Base-by-base conservation (phyloP, 192 early-diverging fungal species). In the Spizellomyces sp. region DNA sequence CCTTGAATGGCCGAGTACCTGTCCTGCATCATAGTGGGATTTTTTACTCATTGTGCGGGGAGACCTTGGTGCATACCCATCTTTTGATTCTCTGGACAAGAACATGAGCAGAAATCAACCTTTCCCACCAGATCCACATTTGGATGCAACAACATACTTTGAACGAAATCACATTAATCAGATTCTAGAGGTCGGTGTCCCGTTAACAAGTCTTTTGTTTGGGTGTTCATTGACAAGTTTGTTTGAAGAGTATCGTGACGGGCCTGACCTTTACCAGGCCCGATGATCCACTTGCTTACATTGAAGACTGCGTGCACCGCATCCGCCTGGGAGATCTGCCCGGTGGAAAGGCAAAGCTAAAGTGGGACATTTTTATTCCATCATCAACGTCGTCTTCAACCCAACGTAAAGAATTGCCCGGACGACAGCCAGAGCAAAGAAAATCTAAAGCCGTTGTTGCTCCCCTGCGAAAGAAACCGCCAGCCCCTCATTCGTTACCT, bases 301-400 rank as follows among this genome's bases (percentile, higher is more conserved):
- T 86, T 62, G 84, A 86, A 60, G 73, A 78, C 48, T 86, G 84
- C 66, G 63, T 86, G 41, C 61, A 76, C 14, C 64, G 75, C 6
- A 73, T 82, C 36, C 75, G 80, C 62, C 45, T 43, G n/a, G 52
- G 52, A 7, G 71, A 76, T 52, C 74, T 80, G 4, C 73, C 63
- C 2, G 15, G 45, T 17, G 74, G 42, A 17, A 77, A 76, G 41
- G 45, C 69, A 47, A 59, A 71, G 9, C 65, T 83, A 15, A 63
- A 73, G 47, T 83, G 82, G 82, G 82, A 83, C 67, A 36, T 59
- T 4, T 84, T 84, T 73, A 77, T 84, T 41, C 81, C 81, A 5
- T 57, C 61, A n/a, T 58, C 72, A 21, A 15, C 41, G 47, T 15
- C 65, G 61, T 46, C 56, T 14, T 12, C 50, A 19, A 12, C 12